These are phyloP conservation scores for Xylariaceae sp. DNA, from an alignment of 2,329 filamentous ascomycete genomes.

Conservation along the genomic window DNA sequence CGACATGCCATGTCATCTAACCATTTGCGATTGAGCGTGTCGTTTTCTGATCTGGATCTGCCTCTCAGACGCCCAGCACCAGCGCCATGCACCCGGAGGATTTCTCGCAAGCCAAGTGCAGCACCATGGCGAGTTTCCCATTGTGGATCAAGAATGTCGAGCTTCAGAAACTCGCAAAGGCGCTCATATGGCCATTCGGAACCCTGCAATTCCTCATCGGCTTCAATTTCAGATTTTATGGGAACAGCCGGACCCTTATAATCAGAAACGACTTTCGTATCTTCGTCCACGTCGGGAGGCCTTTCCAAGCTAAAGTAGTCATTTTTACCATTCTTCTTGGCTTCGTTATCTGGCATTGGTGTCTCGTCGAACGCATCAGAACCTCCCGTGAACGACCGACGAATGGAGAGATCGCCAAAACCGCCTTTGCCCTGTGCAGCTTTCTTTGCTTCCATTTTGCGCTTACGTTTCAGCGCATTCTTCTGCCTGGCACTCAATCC, in stretches of 20 bases:
- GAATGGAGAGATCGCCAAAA: conserved; percentile 78
- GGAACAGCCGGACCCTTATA: conserved; percentile 82
- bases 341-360: conserved; percentile 47
- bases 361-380: conserved; percentile 63
- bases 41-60: conserved; percentile 70
- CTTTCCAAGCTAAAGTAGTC: conserved; percentile 93
- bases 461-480: conserved; percentile 90
- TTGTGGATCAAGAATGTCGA: conserved; percentile 87
- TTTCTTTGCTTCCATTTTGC: conserved; percentile 84
- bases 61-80: conserved; percentile 77
- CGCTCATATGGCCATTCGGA: conserved; percentile 91
- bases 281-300: conserved; percentile 74
- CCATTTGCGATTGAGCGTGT: conserved; percentile 76
- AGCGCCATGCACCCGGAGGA: conserved; percentile 83
- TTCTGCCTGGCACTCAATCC: conserved; percentile 87
- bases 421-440: conserved; percentile 82
- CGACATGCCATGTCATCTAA: conserved; percentile 93
- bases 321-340: conserved; percentile 59
- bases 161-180: conserved; percentile 86
- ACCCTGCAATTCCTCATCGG: conserved; percentile 71
- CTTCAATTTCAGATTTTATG: conserved; percentile 82
- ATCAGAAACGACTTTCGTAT: conserved; percentile 87
- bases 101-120: conserved; percentile 88
- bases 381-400: conserved; percentile 56
- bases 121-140: conserved; percentile 98